Percentiles rank a stretch among this genome's conserved stretches.
These are phyloP conservation scores for Lepraria neglecta DNA, from an alignment of 495 filamentous ascomycete species.

Conservation along the genomic window DNA sequence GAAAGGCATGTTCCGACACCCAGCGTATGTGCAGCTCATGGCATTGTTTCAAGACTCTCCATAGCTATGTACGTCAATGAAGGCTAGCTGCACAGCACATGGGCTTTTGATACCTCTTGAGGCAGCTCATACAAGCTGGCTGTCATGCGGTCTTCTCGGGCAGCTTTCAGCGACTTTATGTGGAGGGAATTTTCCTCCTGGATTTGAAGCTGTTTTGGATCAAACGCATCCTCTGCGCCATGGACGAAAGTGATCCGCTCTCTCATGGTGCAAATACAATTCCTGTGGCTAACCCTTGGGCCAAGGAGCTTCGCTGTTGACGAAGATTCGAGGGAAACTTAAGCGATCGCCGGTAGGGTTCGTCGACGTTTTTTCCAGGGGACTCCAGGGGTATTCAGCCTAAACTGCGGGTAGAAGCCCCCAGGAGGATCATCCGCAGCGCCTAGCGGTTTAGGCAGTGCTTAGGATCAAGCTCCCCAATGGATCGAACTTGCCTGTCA, in stretches of 20 bases:
- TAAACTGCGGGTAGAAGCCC: no score
- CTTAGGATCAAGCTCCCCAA: no score
- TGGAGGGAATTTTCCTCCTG: constrained; percentile 32
- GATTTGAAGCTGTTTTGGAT: constrained; percentile 41
- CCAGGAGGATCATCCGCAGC: no score
- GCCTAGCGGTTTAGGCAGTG: no score
- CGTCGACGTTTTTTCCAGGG: no score
- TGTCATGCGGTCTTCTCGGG: constrained; percentile 75
- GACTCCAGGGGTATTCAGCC: no score
- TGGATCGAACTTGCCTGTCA: no score
- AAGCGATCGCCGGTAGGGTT: no score
- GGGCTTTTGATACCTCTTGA: constrained; percentile 44
- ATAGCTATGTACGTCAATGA: constrained; percentile 40
- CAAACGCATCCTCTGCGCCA: constrained; percentile 51
- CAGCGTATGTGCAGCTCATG: constrained; percentile 79
- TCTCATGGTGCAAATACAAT: constrained; percentile 51
- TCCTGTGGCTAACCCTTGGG: no score
- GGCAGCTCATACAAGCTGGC: constrained; percentile 68
- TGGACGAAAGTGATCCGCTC: constrained; percentile 80
- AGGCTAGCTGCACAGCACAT: background rate
- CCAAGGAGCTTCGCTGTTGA: no score
- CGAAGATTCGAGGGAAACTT: no score
- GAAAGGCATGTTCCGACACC: constrained; percentile 53
- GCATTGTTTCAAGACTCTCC: constrained; percentile 53
- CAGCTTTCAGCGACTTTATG: constrained; percentile 50